These are phyloP conservation scores for Breynia disticha DNA, from an alignment of 441 rosid genomes.

Conservation along the genomic window DNA sequence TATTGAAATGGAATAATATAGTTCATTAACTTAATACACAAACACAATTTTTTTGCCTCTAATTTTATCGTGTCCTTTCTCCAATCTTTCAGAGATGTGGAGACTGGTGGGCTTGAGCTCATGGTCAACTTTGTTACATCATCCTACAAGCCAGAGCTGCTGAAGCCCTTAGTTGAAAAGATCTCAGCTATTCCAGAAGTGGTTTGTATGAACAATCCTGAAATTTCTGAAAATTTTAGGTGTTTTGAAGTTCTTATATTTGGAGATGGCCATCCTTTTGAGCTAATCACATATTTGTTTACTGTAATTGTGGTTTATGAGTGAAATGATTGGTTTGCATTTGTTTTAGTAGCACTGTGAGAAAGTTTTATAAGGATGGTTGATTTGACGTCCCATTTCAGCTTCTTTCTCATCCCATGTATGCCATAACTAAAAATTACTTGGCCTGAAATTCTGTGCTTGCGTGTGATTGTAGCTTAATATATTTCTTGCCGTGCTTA, in stretches of 20 bases:
- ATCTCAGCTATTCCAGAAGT: constrained; percentile 71
- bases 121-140: constrained; percentile 97
- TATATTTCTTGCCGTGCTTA: background rate
- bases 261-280: background rate
- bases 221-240: background rate
- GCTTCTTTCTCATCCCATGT: background rate
- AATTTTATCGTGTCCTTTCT: background rate
- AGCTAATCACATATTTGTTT: background rate
- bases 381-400: background rate
- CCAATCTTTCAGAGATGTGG: constrained; percentile 41
- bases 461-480: too few species aligned
- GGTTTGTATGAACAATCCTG: constrained; percentile 41
- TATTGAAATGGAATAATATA: too few species aligned
- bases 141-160: constrained; percentile 69
- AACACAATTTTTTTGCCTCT: background rate
- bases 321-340: background rate
- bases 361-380: background rate
- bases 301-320: background rate
- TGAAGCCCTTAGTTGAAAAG: constrained; percentile 69
- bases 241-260: background rate
- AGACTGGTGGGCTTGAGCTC: constrained; percentile 57
- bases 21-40: background rate
- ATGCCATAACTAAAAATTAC: background rate
- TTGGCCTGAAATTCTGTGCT: background rate
- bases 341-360: background rate